Conservation (phyloP, 2,329 filamentous ascomycete species). For the Microcyclospora pomicola region DNA sequence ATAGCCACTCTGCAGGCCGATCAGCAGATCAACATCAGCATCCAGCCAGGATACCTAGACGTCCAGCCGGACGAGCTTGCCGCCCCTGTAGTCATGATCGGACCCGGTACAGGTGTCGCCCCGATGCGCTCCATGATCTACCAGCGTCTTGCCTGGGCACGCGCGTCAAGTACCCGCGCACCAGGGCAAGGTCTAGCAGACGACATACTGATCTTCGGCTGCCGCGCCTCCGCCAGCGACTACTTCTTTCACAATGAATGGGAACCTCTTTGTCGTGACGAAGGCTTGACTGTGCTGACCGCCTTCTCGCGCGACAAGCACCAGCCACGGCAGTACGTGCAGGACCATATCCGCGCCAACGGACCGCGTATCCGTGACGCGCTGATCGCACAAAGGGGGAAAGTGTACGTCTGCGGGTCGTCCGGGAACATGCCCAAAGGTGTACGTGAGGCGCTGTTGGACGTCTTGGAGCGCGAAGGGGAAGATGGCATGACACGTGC, state of each 20-base stretch:
- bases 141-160: conserved; percentile 42
- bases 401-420: conserved; percentile 45
- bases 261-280: conserved; percentile 31
- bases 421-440: conserved; percentile 60
- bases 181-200: conserved; percentile 8
- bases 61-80: conserved; percentile 33
- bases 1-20: conserved; percentile 49
- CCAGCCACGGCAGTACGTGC: conserved; percentile 51
- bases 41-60: conserved; percentile 41
- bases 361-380: conserved; percentile 35
- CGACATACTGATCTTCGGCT: conserved; percentile 66
- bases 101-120: conserved; percentile 75
- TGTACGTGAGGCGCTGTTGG: conserved; percentile 51
- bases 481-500: conserved; percentile 26
- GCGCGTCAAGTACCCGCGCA: conserved; percentile 6
- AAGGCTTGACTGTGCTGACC: conserved; percentile 41
- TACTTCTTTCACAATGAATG: conserved; percentile 76
- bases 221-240: conserved; percentile 59
- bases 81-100: conserved; percentile 60
- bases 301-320: conserved; percentile 61
- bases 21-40: conserved; percentile 45
- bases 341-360: conserved; percentile 45
- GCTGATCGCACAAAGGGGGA: conserved; percentile 38
- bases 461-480: conserved; percentile 37
- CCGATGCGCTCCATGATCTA: conserved; percentile 71